Evolutionary conservation across 768 basidiomycete species (phyloP).

Genomic region (Vararia minispora): DNA sequence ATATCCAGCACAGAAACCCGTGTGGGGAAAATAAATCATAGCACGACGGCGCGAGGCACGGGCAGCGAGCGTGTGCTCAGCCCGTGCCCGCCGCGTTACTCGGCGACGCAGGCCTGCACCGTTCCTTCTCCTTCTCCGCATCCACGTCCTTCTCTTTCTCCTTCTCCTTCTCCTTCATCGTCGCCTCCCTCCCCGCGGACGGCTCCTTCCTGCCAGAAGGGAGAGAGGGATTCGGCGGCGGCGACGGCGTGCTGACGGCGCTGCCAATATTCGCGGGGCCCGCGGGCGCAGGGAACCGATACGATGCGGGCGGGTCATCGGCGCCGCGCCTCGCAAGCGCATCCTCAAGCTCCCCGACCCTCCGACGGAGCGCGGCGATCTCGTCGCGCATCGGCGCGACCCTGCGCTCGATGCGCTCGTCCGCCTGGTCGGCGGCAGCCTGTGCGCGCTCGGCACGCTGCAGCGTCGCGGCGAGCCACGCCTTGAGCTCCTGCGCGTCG

Average conservation of each 20-base stretch:
- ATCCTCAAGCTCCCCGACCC: slow-evolving; percentile 62
- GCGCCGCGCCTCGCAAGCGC: slow-evolving; percentile 14
- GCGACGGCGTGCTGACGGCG: no score
- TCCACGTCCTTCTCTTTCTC: slow-evolving; percentile 27
- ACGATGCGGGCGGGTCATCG: not conserved
- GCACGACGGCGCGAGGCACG: no score
- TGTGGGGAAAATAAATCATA: no score
- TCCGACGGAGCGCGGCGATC: slow-evolving; percentile 42
- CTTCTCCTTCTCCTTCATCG: slow-evolving; percentile 21
- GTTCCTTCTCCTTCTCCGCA: slow-evolving; percentile 29
- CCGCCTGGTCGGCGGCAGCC: slow-evolving; percentile 51
- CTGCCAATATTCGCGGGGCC: no score
- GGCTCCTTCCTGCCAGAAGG: slow-evolving; percentile 9
- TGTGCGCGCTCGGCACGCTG: slow-evolving; percentile 48
- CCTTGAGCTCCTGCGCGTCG: slow-evolving; percentile 70
- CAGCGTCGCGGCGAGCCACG: slow-evolving; percentile 66
- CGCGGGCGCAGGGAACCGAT: not conserved
- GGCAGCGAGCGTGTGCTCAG: no score
- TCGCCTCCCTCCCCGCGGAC: slow-evolving; percentile 19
- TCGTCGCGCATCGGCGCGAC: slow-evolving; percentile 50
- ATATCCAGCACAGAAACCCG: no score
- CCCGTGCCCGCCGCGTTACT: no score
- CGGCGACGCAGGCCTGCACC: no score
- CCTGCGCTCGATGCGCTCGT: slow-evolving; percentile 57
- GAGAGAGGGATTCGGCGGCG: slow-evolving; percentile 13